Conservation (phyloP, 2,329 filamentous ascomycete genomes). For the Macrophomina pseudophaseolina region DNA sequence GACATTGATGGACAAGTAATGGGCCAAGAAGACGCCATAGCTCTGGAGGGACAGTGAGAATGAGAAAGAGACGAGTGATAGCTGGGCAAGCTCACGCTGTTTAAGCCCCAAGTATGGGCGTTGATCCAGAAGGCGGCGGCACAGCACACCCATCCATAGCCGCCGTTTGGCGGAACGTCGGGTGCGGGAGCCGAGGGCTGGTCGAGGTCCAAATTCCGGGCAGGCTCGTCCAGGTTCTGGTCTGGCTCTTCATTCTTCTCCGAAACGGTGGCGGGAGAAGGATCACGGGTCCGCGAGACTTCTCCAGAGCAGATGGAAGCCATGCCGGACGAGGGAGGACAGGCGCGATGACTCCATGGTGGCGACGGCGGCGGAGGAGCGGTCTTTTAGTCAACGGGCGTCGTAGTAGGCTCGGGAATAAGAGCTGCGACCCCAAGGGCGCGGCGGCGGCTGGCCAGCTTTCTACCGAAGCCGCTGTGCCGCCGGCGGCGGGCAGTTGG, state of each 20-base stretch:
- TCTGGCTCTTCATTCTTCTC: slow-evolving; percentile 11
- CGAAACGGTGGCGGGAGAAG: not conserved
- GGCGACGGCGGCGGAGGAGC: not conserved
- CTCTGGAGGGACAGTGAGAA: slow-evolving; percentile 47
- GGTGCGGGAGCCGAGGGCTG: not conserved
- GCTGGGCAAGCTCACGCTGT: slow-evolving; percentile 35
- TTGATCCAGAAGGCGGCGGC: slow-evolving; percentile 51
- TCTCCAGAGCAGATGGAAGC: not conserved
- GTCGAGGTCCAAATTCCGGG: not conserved
- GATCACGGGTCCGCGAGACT: slow-evolving; percentile 1
- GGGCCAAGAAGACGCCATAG: slow-evolving; percentile 76
- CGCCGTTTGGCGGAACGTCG: slow-evolving; percentile 59
- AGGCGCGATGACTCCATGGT: not conserved
- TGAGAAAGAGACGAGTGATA: not conserved
- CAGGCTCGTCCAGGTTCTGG: slow-evolving; percentile 14
- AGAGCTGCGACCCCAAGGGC: no score
- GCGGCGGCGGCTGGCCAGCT: not conserved
- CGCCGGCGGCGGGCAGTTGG: not conserved
- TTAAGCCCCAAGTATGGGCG: slow-evolving; percentile 56
- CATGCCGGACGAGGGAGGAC: not conserved
- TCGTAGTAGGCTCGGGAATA: slow-evolving; percentile 2
- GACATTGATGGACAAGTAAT: slow-evolving; percentile 69
- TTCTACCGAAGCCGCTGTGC: not conserved
- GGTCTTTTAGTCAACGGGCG: slow-evolving; percentile 15
- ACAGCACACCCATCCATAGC: slow-evolving; percentile 65